phyloP scores from a whole-genome alignment of 345 rosid species.

The Fremontodendron californicum region DNA sequence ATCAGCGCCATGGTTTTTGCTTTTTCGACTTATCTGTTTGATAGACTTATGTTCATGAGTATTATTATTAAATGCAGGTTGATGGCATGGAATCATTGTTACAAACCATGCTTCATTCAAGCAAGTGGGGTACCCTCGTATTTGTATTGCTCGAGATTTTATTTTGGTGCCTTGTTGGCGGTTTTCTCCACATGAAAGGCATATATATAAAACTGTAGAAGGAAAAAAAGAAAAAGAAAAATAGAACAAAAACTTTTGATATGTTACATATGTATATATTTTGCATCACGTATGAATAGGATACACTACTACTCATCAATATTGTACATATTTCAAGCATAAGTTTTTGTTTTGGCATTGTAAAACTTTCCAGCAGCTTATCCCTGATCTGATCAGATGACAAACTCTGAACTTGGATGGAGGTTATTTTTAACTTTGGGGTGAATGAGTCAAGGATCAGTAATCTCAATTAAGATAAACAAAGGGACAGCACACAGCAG shows the following conservation, averaged over 20 bases:
- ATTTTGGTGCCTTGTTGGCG: constrained; percentile 49
- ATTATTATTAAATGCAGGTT: constrained; percentile 32
- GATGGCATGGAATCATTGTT: constrained; percentile 33
- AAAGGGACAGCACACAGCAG: not conserved
- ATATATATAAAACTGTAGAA: constrained; percentile 36
- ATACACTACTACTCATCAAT: not conserved
- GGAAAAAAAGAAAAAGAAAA: not conserved
- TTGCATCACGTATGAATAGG: not conserved
- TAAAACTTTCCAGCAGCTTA: not conserved
- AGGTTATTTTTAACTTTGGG: not conserved
- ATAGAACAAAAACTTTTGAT: not conserved
- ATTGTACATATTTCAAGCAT: not conserved
- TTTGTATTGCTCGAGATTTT: constrained; percentile 47
- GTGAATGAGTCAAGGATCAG: not conserved
- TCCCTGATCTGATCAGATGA: not conserved
- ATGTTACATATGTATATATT: not conserved
- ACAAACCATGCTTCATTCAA: constrained; percentile 33
- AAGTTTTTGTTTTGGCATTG: not conserved
- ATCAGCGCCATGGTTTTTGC: not conserved
- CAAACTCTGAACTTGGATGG: not conserved
- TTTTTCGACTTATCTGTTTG: not conserved
- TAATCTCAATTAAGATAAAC: too few species aligned
- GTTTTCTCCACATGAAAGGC: constrained; percentile 42
- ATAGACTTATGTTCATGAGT: not conserved
- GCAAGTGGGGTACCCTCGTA: constrained; percentile 45